A percentile compares a stretch with the other conserved stretches of the same genome.
Evolutionary conservation across 768 basidiomycete species (phyloP).

Genomic region (Termitomyces heimii): DNA sequence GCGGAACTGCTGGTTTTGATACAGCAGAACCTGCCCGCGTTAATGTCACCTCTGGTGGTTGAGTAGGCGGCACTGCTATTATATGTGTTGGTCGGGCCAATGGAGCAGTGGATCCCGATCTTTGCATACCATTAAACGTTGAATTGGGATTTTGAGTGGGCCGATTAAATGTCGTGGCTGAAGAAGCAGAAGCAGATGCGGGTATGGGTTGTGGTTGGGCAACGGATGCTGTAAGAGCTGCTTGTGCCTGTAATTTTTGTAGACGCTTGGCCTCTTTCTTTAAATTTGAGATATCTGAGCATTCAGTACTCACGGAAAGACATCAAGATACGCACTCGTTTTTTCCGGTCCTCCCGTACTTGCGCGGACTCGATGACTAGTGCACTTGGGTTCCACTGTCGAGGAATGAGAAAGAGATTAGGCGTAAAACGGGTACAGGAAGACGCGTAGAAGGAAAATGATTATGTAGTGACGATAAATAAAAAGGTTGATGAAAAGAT

Average conservation of each 20-base stretch:
- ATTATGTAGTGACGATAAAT: neutral
- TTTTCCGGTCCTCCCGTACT: slow-evolving; percentile 73
- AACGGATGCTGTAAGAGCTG: slow-evolving; percentile 15
- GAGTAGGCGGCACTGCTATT: slow-evolving; percentile 11
- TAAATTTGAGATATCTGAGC: neutral
- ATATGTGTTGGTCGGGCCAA: slow-evolving; percentile 12
- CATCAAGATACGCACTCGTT: slow-evolving; percentile 46
- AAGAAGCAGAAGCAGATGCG: slow-evolving; percentile 23
- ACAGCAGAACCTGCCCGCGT: slow-evolving; percentile 13
- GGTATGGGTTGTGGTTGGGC: slow-evolving; percentile 26
- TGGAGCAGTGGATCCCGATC: slow-evolving; percentile 25
- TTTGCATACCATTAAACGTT: slow-evolving; percentile 22
- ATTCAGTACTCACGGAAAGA: neutral
- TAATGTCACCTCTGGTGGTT: slow-evolving; percentile 18
- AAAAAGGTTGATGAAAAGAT: slow-evolving; percentile 6
- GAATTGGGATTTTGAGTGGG: slow-evolving; percentile 16
- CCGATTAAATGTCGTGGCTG: slow-evolving; percentile 19
- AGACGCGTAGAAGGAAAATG: neutral
- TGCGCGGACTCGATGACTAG: slow-evolving; percentile 66
- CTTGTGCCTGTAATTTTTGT: slow-evolving; percentile 47
- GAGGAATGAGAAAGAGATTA: neutral
- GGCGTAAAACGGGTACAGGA: neutral
- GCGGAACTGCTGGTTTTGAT: slow-evolving; percentile 13
- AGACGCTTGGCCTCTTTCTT: slow-evolving; percentile 72
- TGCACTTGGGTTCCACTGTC: slow-evolving; percentile 61